phyloP scores from a whole-genome alignment of 106 monocot genomes.

The Acanthochlamys bracteata region DNA sequence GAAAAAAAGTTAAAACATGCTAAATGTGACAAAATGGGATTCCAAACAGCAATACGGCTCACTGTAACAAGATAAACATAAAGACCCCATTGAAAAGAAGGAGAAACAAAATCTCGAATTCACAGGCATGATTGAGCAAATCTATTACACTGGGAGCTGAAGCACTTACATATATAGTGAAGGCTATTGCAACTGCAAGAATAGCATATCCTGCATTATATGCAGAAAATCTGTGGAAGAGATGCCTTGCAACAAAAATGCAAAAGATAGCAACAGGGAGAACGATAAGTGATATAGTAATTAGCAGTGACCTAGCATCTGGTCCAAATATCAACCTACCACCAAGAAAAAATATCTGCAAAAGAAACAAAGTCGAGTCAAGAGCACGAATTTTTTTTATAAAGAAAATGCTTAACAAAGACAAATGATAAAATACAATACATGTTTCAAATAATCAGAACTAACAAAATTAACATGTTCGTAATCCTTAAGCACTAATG shows the following conservation, averaged over 20 bases:
- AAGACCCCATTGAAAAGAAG: background rate
- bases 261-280: slow-evolving; percentile 24
- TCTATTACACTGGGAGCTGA: no score
- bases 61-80: background rate
- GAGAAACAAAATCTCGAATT: no score
- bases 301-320: slow-evolving; percentile 27
- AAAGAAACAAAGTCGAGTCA: background rate
- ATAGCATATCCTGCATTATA: slow-evolving; percentile 31
- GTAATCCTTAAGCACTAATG: no score
- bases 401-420: no score
- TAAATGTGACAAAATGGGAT: no score
- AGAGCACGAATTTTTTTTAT: no score
- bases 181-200: slow-evolving; percentile 15
- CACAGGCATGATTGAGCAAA: no score
- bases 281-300: slow-evolving; percentile 23
- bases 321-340: slow-evolving; percentile 33
- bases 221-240: slow-evolving; percentile 23
- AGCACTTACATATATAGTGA: slow-evolving; percentile 23
- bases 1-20: no score
- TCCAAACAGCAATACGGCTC: no score
- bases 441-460: no score
- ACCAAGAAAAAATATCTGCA: slow-evolving; percentile 28
- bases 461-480: no score
- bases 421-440: no score
- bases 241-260: slow-evolving; percentile 27